Evolutionary conservation across 768 basidiomycete species (phyloP).

Genomic region (Boletellus emodensis): DNA sequence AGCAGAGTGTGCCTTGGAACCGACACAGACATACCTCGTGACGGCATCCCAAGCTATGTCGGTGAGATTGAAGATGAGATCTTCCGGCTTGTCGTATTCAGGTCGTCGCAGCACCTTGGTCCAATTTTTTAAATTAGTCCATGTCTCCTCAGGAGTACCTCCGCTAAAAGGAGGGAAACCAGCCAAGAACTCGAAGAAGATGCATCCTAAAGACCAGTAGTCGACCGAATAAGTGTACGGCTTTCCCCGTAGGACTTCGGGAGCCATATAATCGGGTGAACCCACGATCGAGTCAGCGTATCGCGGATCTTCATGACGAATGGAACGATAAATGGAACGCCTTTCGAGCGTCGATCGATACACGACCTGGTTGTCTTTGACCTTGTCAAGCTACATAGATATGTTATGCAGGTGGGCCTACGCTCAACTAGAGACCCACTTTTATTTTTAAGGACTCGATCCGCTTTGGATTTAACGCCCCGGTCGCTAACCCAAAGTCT

Average conservation of each 20-base stretch:
- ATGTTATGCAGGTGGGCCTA: slow-evolving; percentile 1
- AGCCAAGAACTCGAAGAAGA: slow-evolving; percentile 93
- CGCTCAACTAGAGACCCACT: slow-evolving; percentile 37
- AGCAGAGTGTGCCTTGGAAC: neutral
- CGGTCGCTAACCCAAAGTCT: slow-evolving; percentile 96
- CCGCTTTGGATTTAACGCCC: slow-evolving; percentile 87
- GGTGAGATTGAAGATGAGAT: slow-evolving; percentile 91
- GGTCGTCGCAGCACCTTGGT: slow-evolving; percentile 86
- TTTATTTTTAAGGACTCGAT: slow-evolving; percentile 95
- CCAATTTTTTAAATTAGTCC: slow-evolving; percentile 99
- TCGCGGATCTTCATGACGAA: slow-evolving; percentile 84
- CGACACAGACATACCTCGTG: slow-evolving; percentile 53
- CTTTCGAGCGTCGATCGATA: slow-evolving; percentile 92
- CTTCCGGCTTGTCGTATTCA: slow-evolving; percentile 93
- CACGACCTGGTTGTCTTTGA: slow-evolving; percentile 87
- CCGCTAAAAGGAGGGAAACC: slow-evolving; percentile 99
- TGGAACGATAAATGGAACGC: slow-evolving; percentile 89
- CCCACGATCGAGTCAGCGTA: slow-evolving; percentile 98
- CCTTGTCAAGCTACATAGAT: slow-evolving; percentile 77
- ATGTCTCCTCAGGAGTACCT: slow-evolving; percentile 92
- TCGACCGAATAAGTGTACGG: slow-evolving; percentile 96
- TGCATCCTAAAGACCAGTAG: slow-evolving; percentile 98
- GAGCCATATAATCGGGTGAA: slow-evolving; percentile 98
- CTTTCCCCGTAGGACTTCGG: slow-evolving; percentile 89
- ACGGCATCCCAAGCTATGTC: slow-evolving; percentile 95